Percentiles rank a stretch among this genome's conserved stretches.
Conservation (phyloP, 176 grass and related monocot species). For the Musa beccarii region DNA sequence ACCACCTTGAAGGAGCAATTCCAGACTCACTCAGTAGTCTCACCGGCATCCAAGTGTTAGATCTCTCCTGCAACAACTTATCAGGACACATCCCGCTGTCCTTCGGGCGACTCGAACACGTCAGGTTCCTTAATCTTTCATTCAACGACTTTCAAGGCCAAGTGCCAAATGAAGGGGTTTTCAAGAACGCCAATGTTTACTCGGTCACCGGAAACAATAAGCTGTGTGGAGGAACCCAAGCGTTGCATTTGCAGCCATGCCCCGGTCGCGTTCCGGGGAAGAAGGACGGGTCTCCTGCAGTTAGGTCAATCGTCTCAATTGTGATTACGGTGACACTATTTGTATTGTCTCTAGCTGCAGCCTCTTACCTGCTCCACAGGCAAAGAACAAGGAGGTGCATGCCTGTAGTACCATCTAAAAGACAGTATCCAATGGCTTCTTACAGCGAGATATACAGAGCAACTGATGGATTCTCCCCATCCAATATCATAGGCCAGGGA, state of each 20-base stretch:
- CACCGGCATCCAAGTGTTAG: conserved; percentile 17
- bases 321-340: too few relatives aligned
- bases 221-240: not conserved
- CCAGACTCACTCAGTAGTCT: conserved; percentile 15
- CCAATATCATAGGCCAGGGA: not conserved
- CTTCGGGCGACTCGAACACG: too few relatives aligned
- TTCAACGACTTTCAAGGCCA: too few relatives aligned
- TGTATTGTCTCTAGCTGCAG: too few relatives aligned
- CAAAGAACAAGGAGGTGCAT: too few relatives aligned
- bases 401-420: not conserved
- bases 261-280: not conserved
- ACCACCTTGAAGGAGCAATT: conserved; percentile 32
- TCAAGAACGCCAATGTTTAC: not conserved
- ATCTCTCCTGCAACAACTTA: too few relatives aligned
- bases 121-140: too few relatives aligned
- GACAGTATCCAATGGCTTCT: not conserved
- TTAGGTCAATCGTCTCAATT: too few relatives aligned
- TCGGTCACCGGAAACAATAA: not conserved
- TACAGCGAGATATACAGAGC: not conserved
- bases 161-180: too few relatives aligned
- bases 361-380: too few relatives aligned
- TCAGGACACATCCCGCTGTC: too few relatives aligned
- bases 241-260: not conserved
- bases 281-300: too few relatives aligned
- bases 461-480: not conserved